Base-by-base conservation (phyloP, 164 flowering plant genomes). In the Santalum album region DNA sequence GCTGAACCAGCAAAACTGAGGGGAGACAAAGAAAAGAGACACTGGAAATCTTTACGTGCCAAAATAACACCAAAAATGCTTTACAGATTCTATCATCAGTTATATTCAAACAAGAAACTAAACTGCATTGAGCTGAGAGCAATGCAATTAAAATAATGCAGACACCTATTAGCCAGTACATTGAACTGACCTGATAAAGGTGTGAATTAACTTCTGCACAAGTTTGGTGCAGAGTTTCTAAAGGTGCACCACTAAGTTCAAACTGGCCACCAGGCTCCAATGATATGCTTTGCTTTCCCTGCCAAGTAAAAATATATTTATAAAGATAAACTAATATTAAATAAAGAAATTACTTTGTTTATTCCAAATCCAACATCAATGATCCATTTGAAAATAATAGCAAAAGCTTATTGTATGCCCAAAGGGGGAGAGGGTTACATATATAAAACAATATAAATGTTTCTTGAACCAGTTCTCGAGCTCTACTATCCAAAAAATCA, bases 151-250 rank as follows among this genome's bases (percentile, higher is more conserved):
- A n/a, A n/a, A n/a, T n/a, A n/a, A n/a, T n/a, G n/a, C n/a, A n/a
- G n/a, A n/a, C n/a, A n/a, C n/a, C n/a, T n/a, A n/a, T n/a, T n/a
- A n/a, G n/a, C n/a, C n/a, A n/a, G n/a, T 9, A 4, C 34, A 4
- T 29, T 4, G 34, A 43, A 51, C 72, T 48, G 15, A 90, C 99
- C 90, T 90, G 99, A 70, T 94, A 90, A 51, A 94, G 95, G 61
- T 94, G 99, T 52, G 99, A 94, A 71, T 90, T 90, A 57, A 94
- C 95, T 70, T 94, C 99, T 49, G 96, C 99, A 78, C 97, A 94
- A 39, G 99, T 94, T 71, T 94, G 99, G 74, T 94, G 99, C 46
- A 94, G 67, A 56, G 99, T 94, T 70, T 94, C 95, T 66, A 94
- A 82, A 56, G 99, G 97, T 44, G 97, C 97, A 65, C 99, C 99